Conservation (phyloP, 768 basidiomycete genomes). For the Aureoboletus auriporus region DNA sequence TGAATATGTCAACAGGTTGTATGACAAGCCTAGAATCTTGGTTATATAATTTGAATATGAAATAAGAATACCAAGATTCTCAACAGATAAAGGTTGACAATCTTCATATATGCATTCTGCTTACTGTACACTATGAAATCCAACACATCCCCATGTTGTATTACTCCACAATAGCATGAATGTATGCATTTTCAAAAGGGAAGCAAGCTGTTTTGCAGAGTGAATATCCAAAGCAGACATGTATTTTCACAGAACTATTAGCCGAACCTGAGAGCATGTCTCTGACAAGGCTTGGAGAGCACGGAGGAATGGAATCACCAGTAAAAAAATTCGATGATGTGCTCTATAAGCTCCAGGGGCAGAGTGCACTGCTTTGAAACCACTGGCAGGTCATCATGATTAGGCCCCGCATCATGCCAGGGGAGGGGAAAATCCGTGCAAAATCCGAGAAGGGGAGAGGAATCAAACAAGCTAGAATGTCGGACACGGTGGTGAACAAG, state of each 20-base stretch:
- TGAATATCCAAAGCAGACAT: slow-evolving; percentile 21
- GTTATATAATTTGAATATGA: too few relatives aligned
- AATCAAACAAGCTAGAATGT: slow-evolving; percentile 6
- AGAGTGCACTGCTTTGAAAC: slow-evolving; percentile 13
- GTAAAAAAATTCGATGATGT: slow-evolving; percentile 25
- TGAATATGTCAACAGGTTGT: too few relatives aligned
- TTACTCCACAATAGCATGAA: slow-evolving; percentile 24
- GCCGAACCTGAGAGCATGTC: slow-evolving; percentile 40
- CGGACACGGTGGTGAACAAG: slow-evolving; percentile 15
- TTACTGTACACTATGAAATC: slow-evolving; percentile 47
- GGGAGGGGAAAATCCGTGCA: slow-evolving; percentile 6
- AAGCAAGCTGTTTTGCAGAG: slow-evolving; percentile 17
- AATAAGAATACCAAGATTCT: too few relatives aligned
- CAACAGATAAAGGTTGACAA: too few relatives aligned
- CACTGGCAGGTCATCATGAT: neutral
- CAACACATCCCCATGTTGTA: slow-evolving; percentile 16
- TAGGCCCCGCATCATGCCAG: slow-evolving; percentile 18
- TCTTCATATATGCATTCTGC: slow-evolving; percentile 24
- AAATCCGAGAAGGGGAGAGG: slow-evolving; percentile 7
- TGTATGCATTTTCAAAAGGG: slow-evolving; percentile 31
- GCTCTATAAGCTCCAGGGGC: slow-evolving; percentile 31
- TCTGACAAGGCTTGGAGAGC: slow-evolving; percentile 38
- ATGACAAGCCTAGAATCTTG: too few relatives aligned
- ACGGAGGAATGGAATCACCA: slow-evolving; percentile 18
- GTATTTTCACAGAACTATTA: slow-evolving; percentile 37